Percentiles rank a stretch among this genome's conserved stretches.
Evolutionary conservation across 176 grass and related monocot genomes (phyloP).

Genomic region (Alloteropsis semialata): DNA sequence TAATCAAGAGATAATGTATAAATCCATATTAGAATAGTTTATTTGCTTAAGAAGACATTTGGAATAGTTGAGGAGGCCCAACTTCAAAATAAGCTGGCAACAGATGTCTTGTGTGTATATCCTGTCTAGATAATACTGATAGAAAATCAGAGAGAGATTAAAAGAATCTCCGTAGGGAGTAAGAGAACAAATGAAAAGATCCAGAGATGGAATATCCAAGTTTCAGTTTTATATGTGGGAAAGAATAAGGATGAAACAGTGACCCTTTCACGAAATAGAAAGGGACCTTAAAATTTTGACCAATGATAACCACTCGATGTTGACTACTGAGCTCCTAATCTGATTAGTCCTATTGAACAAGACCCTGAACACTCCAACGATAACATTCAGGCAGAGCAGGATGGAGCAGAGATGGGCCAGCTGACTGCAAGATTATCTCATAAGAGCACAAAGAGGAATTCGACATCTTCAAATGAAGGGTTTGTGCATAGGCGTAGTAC

Average conservation of each 20-base stretch:
- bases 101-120: neutral
- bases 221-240: neutral
- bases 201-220: neutral
- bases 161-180: neutral
- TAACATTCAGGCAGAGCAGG: neutral
- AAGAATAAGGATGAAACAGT: neutral
- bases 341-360: neutral
- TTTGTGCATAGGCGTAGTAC: slow-evolving; percentile 38
- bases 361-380: neutral
- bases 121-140: neutral
- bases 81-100: neutral
- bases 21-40: neutral
- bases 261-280: neutral
- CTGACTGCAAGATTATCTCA: neutral
- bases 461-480: slow-evolving; percentile 12
- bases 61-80: neutral
- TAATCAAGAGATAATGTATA: neutral
- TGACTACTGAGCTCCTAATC: neutral
- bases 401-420: neutral
- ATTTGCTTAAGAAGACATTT: no score
- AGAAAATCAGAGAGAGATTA: neutral
- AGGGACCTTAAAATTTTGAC: neutral
- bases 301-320: no score
- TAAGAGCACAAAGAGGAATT: slow-evolving; percentile 9
- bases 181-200: neutral